Evolutionary conservation across 2,329 filamentous ascomycete species (phyloP), one percentile per base, ranked within the genome.

Genomic region (Ophiostoma piceae): DNA sequence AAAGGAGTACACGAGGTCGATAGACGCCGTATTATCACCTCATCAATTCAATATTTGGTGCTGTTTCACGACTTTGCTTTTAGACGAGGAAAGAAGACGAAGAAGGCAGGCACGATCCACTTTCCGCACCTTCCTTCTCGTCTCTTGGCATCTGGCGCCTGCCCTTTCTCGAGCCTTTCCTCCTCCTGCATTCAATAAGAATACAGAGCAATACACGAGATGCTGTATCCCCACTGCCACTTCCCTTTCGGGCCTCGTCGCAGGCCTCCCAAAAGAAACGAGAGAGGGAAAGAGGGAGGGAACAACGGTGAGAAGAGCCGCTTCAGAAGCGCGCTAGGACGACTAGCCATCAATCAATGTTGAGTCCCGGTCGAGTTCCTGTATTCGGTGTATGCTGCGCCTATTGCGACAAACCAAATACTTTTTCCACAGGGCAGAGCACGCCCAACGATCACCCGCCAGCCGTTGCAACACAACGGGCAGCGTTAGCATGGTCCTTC

Each of bases 241-340:
- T 67, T 67, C 65, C 65, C n/a, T 16, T 67, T 67, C 32, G n/a
- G 65, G n/a, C n/a, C 6, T 67, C 65, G 66, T 57, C 66, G 66
- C 26, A 67, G 66, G 66, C 66, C 66, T 67, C 66, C 62, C n/a
- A 39, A 39, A 39, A 35, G 35, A 8, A 35, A 35, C 2, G 35
- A 35, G 35, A 35, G 26, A 29, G 26, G 26, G 2, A 29, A 2
- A 29, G 26, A 29, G 26, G 35, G 19, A 9, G 19, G 35, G 57
- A 62, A 14, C 14, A 3, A 37, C 22, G 41, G 32, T 19, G 37
- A 29, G 37, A 29, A 29, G 35, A 67, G 54, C 57, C 65, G 37
- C 47, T 66, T 39, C 62, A 39, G 4, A 26, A 32, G 57, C 26
- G 57, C 57, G 26, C 57, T 35, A 62, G 57, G 51, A 8, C 9